Conservation (phyloP, 768 basidiomycete species). For the Leccinum subgranulosum region DNA sequence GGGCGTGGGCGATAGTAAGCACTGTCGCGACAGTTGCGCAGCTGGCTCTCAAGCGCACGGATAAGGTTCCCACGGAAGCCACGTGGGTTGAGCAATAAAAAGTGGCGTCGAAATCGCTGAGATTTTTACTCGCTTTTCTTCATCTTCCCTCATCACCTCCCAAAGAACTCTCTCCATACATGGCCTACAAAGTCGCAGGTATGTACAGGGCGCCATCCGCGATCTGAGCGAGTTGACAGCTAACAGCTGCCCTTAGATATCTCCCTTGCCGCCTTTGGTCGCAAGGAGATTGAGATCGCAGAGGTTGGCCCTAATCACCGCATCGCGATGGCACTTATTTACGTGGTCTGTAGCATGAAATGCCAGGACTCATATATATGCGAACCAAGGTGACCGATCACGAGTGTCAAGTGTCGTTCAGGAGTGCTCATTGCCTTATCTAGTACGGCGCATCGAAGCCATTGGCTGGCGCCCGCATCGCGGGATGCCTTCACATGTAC, state of each 20-base stretch:
- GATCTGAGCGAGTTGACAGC: background rate
- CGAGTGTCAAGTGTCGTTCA: conserved; percentile 2
- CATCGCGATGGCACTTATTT: conserved; percentile 11
- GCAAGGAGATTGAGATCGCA: conserved; percentile 99
- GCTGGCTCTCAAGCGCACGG: conserved; percentile 11
- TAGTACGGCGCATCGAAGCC: conserved; percentile 81
- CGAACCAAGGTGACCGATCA: conserved; percentile 63
- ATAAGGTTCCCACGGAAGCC: conserved; percentile 26
- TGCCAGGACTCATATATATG: conserved; percentile 95
- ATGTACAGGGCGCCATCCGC: conserved; percentile 9
- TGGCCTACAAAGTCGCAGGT: conserved; percentile 94
- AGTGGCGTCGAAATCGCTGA: conserved; percentile 9
- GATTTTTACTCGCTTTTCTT: conserved; percentile 14
- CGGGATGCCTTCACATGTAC: conserved; percentile 97
- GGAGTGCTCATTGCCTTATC: conserved; percentile 7
- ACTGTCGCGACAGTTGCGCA: background rate
- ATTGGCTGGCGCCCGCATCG: conserved; percentile 91
- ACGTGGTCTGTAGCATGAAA: conserved; percentile 63
- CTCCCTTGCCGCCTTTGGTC: conserved; percentile 98
- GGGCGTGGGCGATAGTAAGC: background rate
- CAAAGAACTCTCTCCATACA: conserved; percentile 29
- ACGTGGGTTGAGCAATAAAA: conserved; percentile 34
- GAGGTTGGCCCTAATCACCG: conserved; percentile 58
- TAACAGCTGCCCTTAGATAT: conserved; percentile 52
- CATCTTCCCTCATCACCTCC: conserved; percentile 26